Evolutionary conservation across 2,329 filamentous ascomycete species (phyloP).

Genomic region (Coniosporium tulheliwenetii): DNA sequence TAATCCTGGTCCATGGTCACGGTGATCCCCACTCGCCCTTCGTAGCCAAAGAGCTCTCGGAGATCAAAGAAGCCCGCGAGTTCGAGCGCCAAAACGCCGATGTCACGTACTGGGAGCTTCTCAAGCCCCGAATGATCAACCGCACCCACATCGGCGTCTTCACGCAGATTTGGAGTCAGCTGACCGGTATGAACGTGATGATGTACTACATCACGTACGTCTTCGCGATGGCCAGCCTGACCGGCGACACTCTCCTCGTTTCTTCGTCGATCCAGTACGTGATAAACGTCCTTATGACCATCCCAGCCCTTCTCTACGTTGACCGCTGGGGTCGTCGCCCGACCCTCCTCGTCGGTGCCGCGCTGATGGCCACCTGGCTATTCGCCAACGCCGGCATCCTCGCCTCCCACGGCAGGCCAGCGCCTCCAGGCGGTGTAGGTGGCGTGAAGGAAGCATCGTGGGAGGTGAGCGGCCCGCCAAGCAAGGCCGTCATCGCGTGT

Average conservation of each 20-base stretch:
- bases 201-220: constrained; percentile 39
- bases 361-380: constrained; percentile 47
- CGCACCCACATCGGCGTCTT: constrained; percentile 57
- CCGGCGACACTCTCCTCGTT: constrained; percentile 41
- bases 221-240: constrained; percentile 56
- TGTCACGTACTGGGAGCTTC: constrained; percentile 55
- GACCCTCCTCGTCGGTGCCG: constrained; percentile 48
- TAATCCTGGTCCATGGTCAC: constrained; percentile 25
- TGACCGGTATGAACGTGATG: constrained; percentile 66
- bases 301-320: constrained; percentile 59
- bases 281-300: constrained; percentile 67
- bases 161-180: constrained; percentile 60
- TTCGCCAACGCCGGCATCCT: constrained; percentile 48
- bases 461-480: constrained; percentile 26
- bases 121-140: constrained; percentile 60
- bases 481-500: constrained; percentile 50
- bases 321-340: constrained; percentile 61
- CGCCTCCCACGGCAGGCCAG: constrained; percentile 37
- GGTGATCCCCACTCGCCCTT: constrained; percentile 27
- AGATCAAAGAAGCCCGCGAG: constrained; percentile 59
- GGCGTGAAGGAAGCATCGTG: constrained; percentile 25
- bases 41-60: constrained; percentile 50
- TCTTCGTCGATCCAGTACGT: constrained; percentile 59
- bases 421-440: constrained; percentile 20
- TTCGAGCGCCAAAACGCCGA: constrained; percentile 57